Base-by-base conservation (phyloP, 2,329 filamentous ascomycete species). In the Aureobasidium sp. region DNA sequence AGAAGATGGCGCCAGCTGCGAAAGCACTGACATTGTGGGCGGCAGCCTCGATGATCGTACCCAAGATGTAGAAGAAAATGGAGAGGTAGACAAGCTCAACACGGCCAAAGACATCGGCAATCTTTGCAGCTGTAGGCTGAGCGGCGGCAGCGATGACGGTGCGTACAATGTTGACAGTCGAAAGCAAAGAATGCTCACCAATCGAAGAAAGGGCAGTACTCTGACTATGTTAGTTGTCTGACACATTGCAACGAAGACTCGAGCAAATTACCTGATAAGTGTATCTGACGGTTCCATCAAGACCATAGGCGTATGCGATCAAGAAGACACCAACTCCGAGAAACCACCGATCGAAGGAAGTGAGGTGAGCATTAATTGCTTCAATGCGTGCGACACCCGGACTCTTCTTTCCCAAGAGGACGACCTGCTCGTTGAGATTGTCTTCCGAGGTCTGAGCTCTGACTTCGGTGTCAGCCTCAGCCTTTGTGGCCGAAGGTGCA, bases 311-410 rank as follows among this genome's bases (percentile, higher is more conserved):
- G 70, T 87, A 88, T 12, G 84, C 81, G 59, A 87, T 74, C 36
- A 88, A 70, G 70, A 88, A 87, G 65, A 87, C 76, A 27, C 84
- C 78, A 10, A 81, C 68, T 72, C 87, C 87, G 70, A 88, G 79
- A 64, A 78, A 76, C 63, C 83, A 65, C 34, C 83, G 82, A 69
- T 87, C 83, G 15, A 67, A 63, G 4, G 72, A 65, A 20, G 80
- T 83, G 41, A 87, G 78, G 65, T 82, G 78, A 9, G 77, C 72
- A 7, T 80, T 74, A 51, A 87, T 75, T 34, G 80, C 81, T 71
- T 86, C 82, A 65, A 87, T 81, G 12, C 84, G 81, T n/a, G 71
- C 73, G 7, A 87, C 84, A 70, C 85, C 85, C 5, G 82, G 76
- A 17, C 74, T 77, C 65, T 72, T 76, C 51, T 62, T 65, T 27